Evolutionary conservation across 2,329 filamentous ascomycete genomes (phyloP), one percentile per base, ranked within the genome.

Genomic region (Penicillium sp.): DNA sequence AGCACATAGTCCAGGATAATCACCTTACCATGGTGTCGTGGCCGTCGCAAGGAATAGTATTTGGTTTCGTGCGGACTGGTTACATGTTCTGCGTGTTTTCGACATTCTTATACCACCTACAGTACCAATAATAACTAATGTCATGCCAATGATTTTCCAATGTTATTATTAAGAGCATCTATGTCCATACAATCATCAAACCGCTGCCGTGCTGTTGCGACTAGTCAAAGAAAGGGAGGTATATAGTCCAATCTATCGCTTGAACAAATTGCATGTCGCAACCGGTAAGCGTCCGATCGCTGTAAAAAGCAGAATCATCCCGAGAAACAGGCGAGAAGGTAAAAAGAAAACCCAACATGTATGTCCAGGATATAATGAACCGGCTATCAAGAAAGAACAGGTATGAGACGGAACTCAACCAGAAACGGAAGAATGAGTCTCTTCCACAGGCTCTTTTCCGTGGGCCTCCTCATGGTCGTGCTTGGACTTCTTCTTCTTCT

Each of bases 401-500:
- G 47, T 16, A 37, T 22, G 32, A 22, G 40, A 39, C 18, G 24
- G 48, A 7, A 45, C 47, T 35, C 26, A 24, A 35, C 14, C 26
- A 29, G 44, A 46, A 47, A 24, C 37, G 46, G 37, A n/a, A 46
- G 22, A 16, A 34, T 46, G 43, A 51, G 59, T 46, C 29, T 57
- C 55, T 32, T 59, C 53, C 14, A 59, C 58, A 5, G 54, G 46
- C 34, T 62, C 54, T 11, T 64, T 39, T 20, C 57, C 20, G n/a
- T 54, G 45, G n/a, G 35, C 22, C 8, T 61, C 55, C 2, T 63
- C 57, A 42, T 69, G 65, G 32, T 62, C 61, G 38, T 69, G 63
- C 67, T 76, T 78, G 35, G 73, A 66, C 58, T 79, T 84, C 80
- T 78, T 86, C 57, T 81, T 75, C 59, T 81, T 78, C 72, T 91